Conservation (phyloP, 2,329 filamentous ascomycete genomes). For the Ceratocystis alfenasii region DNA sequence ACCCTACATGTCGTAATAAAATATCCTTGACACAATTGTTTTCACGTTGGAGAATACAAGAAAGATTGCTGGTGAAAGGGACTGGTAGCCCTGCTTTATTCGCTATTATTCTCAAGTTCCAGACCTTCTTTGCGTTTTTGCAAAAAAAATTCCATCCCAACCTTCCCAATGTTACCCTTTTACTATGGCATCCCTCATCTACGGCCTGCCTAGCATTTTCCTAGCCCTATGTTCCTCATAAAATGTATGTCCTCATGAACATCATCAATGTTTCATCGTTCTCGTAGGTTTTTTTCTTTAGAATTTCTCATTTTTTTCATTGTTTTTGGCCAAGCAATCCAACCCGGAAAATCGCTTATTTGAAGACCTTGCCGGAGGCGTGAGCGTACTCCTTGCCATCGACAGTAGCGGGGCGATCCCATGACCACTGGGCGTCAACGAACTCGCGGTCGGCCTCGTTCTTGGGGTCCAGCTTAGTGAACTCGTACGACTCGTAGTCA, state of each 20-base stretch:
- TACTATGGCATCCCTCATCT: slow-evolving; percentile 14
- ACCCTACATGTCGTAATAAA: no score
- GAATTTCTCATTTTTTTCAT: slow-evolving; percentile 22
- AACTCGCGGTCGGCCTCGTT: slow-evolving; percentile 77
- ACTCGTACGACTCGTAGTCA: slow-evolving; percentile 91
- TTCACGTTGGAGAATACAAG: not conserved
- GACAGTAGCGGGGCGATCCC: slow-evolving; percentile 72
- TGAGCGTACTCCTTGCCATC: slow-evolving; percentile 81
- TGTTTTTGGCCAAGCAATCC: slow-evolving; percentile 23
- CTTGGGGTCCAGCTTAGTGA: slow-evolving; percentile 87
- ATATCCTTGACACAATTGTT: not conserved
- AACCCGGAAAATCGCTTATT: slow-evolving; percentile 47
- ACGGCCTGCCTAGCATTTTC: slow-evolving; percentile 12
- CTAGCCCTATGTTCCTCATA: slow-evolving; percentile 23
- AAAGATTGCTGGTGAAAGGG: slow-evolving; percentile 12
- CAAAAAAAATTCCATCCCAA: slow-evolving; percentile 9
- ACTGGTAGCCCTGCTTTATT: slow-evolving; percentile 15
- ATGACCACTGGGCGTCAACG: slow-evolving; percentile 78
- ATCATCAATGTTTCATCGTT: slow-evolving; percentile 19
- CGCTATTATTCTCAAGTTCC: slow-evolving; percentile 8
- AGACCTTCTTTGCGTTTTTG: slow-evolving; percentile 1
- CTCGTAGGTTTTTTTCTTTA: slow-evolving; percentile 16
- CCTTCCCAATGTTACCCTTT: slow-evolving; percentile 11
- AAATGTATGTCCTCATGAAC: slow-evolving; percentile 22
- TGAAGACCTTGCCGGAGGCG: slow-evolving; percentile 96